Conservation (phyloP, 164 flowering plant species). For the Tinospora cordifolia region DNA sequence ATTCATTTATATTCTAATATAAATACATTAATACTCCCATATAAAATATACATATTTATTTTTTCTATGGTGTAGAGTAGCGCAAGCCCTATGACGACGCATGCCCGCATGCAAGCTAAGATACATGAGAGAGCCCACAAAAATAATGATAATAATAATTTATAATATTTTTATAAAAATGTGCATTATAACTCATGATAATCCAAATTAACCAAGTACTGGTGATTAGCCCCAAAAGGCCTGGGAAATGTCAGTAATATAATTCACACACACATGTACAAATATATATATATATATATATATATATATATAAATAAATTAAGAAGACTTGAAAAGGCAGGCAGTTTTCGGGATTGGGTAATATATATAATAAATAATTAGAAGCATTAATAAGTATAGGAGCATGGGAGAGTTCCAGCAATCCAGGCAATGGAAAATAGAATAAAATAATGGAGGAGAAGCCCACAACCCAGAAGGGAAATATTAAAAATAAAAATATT, state of each 20-base stretch:
- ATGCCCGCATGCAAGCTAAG: slow-evolving; percentile 2
- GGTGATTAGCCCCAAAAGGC: background rate
- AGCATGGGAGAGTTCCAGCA: slow-evolving; percentile 36
- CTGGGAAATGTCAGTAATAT: background rate
- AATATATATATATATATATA: too few species aligned
- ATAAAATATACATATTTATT: background rate
- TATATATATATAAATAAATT: slow-evolving; percentile 1
- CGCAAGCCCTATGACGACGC: background rate
- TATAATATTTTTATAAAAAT: too few species aligned
- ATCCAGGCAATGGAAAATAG: slow-evolving; percentile 26
- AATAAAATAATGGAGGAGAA: slow-evolving; percentile 5
- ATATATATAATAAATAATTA: background rate
- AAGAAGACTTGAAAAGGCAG: slow-evolving; percentile 20
- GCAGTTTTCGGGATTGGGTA: slow-evolving; percentile 16
- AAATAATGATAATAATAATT: background rate
- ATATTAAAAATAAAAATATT: background rate
- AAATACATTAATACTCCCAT: background rate
- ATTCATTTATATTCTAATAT: background rate
- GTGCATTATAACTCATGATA: background rate
- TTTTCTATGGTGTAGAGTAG: background rate
- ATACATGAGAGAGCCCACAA: background rate
- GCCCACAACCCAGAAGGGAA: slow-evolving; percentile 8
- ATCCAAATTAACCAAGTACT: background rate
- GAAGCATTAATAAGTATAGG: slow-evolving; percentile 18
- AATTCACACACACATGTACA: too few species aligned